Evolutionary conservation across 495 filamentous ascomycete species (phyloP), one percentile per base, ranked within the genome.

Genomic region (Penicillium psychrofluorescens): DNA sequence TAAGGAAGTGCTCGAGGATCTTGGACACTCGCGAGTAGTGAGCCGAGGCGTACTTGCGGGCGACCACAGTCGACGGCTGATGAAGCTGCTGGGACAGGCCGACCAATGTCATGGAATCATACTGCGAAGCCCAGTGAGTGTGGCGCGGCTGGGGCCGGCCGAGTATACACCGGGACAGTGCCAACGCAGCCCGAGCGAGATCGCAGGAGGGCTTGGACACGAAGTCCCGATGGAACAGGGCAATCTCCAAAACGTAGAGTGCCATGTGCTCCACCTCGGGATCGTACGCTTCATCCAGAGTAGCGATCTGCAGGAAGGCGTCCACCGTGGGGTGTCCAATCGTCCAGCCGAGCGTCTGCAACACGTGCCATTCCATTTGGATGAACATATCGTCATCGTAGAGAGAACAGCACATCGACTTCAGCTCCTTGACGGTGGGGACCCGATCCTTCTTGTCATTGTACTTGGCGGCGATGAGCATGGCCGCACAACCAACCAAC

Each of bases 351-450:
- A 99, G 76, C n/a, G 92, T 97, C 67, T 95, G 90, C 53, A 99
- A 75, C 8, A 99, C 92, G 64, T 99, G 92, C 91, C 95, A 96
- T 64, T 99, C 92, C 94, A 99, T 97, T 67, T 99, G 92, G 11
- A 87, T 90, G 68, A 99, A 99, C 92, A 99, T 97, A 60, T 95
- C 92, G 11, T 95, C 90, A 61, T 99, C 92, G 63, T 99, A 99
- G 16, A 96, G 78, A 12, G 84, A 87, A 73, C 94, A 97, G 72
- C 92, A 99, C 94, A 99, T 97, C 40, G 89, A 90, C 75, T 94
- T 95, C 45, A 99, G 72, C 55, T 99, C 92, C 57, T 86, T 81
- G 63, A 99, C 90, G 32, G 90, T 90, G 11, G 92, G 92, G 7
- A 99, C 94, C 15, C 88, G 77, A 55, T 99, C 92, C 74, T 99